Conservation (phyloP, 2,329 filamentous ascomycete species). For the Colletotrichum costaricense region DNA sequence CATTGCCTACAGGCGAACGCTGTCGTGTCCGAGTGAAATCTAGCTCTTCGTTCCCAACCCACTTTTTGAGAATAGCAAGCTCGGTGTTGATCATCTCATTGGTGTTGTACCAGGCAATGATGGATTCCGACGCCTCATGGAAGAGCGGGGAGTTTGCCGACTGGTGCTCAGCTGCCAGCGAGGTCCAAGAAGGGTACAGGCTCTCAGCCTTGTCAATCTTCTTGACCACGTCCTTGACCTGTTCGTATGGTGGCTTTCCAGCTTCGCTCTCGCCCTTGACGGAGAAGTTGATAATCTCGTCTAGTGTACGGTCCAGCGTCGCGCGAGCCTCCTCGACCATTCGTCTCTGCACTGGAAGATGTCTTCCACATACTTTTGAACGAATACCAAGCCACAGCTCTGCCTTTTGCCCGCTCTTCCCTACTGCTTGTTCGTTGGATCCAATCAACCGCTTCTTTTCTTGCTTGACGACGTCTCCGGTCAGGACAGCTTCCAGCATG, state of each 20-base stretch:
- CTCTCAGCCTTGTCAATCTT: conserved; percentile 92
- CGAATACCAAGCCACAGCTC: conserved; percentile 91
- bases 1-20: conserved; percentile 75
- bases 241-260: conserved; percentile 86
- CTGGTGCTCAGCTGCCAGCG: conserved; percentile 80
- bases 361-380: conserved; percentile 85
- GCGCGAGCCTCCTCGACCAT: conserved; percentile 87
- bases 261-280: conserved; percentile 94
- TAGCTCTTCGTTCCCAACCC: conserved; percentile 96
- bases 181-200: conserved; percentile 83
- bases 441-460: conserved; percentile 97
- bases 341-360: conserved; percentile 84
- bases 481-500: conserved; percentile 95
- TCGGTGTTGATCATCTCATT: conserved; percentile 97
- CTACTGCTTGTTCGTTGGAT: conserved; percentile 69
- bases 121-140: conserved; percentile 84
- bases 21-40: conserved; percentile 85
- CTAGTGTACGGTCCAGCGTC: conserved; percentile 78
- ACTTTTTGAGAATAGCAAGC: conserved; percentile 88
- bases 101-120: conserved; percentile 97
- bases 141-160: conserved; percentile 82
- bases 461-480: conserved; percentile 95
- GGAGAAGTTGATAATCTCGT: conserved; percentile 91
- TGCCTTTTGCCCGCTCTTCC: conserved; percentile 76
- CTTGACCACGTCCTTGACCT: conserved; percentile 88